Evolutionary conservation across 495 filamentous ascomycete genomes (phyloP).

Genomic region (Tuber calosporum): DNA sequence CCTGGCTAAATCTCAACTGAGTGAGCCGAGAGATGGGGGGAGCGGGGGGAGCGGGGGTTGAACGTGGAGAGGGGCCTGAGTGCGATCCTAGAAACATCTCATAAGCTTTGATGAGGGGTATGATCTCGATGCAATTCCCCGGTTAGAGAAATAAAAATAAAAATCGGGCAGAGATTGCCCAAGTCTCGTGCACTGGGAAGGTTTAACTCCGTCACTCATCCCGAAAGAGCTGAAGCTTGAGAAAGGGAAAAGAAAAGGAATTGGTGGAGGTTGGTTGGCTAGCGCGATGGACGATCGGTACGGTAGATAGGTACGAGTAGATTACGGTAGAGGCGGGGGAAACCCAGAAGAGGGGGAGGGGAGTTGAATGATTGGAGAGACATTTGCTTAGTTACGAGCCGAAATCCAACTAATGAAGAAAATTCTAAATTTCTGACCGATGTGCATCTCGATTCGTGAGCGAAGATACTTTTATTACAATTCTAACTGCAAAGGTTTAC

Average conservation of each 20-base stretch:
- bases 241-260: not conserved
- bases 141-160: not conserved
- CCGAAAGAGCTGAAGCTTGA: not conserved
- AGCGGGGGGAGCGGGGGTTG: not conserved
- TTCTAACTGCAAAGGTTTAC: not conserved
- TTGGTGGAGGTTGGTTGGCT: not conserved
- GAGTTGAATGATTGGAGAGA: not conserved
- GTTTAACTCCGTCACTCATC: not conserved
- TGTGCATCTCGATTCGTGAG: not conserved
- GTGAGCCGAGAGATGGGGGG: not conserved
- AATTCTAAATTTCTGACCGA: not conserved
- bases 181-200: not conserved
- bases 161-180: not conserved
- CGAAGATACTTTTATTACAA: constrained; percentile 4
- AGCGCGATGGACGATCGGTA: not conserved
- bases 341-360: not conserved
- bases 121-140: not conserved
- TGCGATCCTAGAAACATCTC: not conserved
- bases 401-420: not conserved
- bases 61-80: not conserved
- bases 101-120: not conserved
- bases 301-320: not conserved
- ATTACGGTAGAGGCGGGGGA: constrained; percentile 2
- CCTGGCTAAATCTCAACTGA: not conserved
- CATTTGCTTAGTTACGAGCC: not conserved